Evolutionary conservation across 2,329 filamentous ascomycete species (phyloP), one percentile per base, ranked within the genome.

Genomic region (Penicillium sp.): DNA sequence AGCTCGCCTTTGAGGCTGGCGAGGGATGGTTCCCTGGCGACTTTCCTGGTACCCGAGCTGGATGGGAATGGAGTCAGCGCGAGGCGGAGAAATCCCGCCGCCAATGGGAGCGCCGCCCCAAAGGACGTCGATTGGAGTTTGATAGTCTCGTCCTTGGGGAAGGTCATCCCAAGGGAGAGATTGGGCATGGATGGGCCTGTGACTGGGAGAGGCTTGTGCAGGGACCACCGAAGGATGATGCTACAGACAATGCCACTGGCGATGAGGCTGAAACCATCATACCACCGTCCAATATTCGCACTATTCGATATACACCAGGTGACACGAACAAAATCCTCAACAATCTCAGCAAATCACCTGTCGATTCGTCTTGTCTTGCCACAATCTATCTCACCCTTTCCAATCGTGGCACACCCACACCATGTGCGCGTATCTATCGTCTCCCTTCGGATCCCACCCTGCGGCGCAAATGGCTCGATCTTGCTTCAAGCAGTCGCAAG

Each of bases 1-100:
- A 97, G 64, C 77, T 95, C 18, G 74, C 82, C 0, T 95, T 95
- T 62, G 90, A 97, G 69, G 79, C 82, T 16, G 81, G 81, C 0
- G 71, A 78, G 29, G 82, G 89, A 1, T 94, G 86, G 80, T 98
- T 95, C 61, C 93, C 93, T 0, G 85, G 81, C 3, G 93, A 98
- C 65, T 87, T 81, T 52, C 83, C 87, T 0, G 87, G 84, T 4
- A 95, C 89, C 0, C 77, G 79, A 46, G 86, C 89, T 1, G 93
- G 93, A 1, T 83, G 80, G 64, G 73, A 76, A 13, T 96, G 89
- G 87, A 87, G 94, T 64, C 62, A 81, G 27, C 76, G 80, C 28
- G 79, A 90, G 65, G 78, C 82, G 10, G 69, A 71, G 38, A 76
- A 71, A 56, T 74, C 81, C 46, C 79, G 80, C 59, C 71, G 72